Percentiles rank a stretch among this genome's conserved stretches.
Conservation (phyloP, 345 rosid genomes). For the Arabis hirsuta region DNA sequence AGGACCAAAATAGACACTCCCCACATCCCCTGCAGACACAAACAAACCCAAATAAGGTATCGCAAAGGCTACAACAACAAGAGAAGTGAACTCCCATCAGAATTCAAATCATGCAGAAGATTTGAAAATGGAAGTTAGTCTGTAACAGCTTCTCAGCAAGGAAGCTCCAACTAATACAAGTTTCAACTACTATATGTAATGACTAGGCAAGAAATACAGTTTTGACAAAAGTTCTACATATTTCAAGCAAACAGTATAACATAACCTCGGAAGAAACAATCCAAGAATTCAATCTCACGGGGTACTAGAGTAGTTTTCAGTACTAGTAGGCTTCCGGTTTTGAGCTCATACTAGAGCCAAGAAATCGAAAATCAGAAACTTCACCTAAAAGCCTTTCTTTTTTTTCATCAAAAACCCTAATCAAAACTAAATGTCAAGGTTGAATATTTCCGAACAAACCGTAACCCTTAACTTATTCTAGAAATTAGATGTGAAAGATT, state of each 20-base stretch:
- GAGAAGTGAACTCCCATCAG: background rate
- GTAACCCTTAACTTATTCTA: background rate
- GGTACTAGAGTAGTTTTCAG: background rate
- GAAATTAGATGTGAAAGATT: background rate
- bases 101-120: background rate
- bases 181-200: background rate
- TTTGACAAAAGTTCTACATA: background rate
- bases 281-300: slow-evolving; percentile 4
- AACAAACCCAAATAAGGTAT: background rate
- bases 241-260: background rate
- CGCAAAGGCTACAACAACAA: slow-evolving; percentile 7
- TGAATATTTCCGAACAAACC: background rate
- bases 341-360: background rate
- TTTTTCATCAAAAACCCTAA: slow-evolving; percentile 25
- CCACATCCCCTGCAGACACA: slow-evolving; percentile 79
- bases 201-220: background rate
- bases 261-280: background rate
- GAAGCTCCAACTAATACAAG: background rate
- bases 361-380: slow-evolving; percentile 4
- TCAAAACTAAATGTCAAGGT: background rate
- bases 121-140: background rate
- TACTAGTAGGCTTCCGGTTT: background rate
- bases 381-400: slow-evolving; percentile 24
- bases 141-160: background rate
- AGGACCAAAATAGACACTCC: slow-evolving; percentile 91